Evolutionary conservation across 1,284 basidiomycete genomes (phyloP), one percentile per base, ranked within the genome.

Genomic region (Leccinum solheimii): DNA sequence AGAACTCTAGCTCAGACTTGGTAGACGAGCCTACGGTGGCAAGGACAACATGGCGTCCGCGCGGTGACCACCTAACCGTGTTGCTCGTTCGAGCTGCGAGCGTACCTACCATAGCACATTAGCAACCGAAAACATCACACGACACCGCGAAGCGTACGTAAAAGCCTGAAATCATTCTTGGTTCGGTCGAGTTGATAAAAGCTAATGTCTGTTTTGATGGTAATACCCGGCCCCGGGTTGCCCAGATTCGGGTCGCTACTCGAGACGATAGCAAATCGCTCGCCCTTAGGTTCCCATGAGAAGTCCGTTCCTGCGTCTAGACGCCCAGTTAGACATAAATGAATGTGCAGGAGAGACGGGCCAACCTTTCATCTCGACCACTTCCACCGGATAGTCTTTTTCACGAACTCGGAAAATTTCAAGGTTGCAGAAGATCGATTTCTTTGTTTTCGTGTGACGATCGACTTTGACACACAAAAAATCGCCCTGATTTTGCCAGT

Each of bases 401-500:
- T 99, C 97, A 62, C 97, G 89, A 63, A 98, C 88, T 62, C 96
- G 88, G 85, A 99, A 99, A 66, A 99, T 91, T 79, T 99, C 97
- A 65, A 99, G 83, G 78, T 99, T 99, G 80, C 96, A 97, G 82
- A 96, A 99, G 59, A 94, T 95, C 11, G 95, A 96, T 81, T 99
- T 99, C 80, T 98, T 98, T 21, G 95, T 97, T 82, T 99, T 99
- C 52, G 97, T 98, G 77, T 98, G 96, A 62, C 97, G 92, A 79
- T 99, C 97, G 62, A 99, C 97, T 80, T 98, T 98, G 78, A 99
- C 97, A 72, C 97, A 99, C 27, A 99, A 86, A 82, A 95, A 99
- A 78, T 99, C 96, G 56, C 97, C 97, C 75, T 97, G 94, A 72
- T 97, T 97, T 80, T 99, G 97, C 96, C 95, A 99, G 79, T 93